Evolutionary conservation across 345 rosid species (phyloP), one percentile per base, ranked within the genome.

Genomic region (Mangifera indica): DNA sequence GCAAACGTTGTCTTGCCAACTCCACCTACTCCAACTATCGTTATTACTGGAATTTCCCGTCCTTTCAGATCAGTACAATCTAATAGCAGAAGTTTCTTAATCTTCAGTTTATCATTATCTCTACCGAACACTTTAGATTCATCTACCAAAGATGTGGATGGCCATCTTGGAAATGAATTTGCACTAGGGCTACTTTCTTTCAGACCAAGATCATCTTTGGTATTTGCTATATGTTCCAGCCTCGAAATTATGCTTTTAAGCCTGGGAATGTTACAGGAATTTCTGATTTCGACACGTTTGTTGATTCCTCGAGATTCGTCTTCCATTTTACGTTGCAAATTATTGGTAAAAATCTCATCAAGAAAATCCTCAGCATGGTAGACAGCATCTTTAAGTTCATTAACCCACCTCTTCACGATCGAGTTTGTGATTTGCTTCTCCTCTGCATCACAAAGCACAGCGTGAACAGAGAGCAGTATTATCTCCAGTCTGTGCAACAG

Each of bases 1-100:
- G 85, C 78, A 54, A 86, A 76, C 0, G 84, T 83, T 15, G 87
- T 80, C 67, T 83, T 86, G 3, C 84, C 85, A 15, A 82, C 60
- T 10, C 84, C 89, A 55, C 75, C 81, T 29, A 70, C 67, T 13
- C 87, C 85, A 20, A 57, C 40, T 5, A 80, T 66, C 5, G 80
- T 40, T 18, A 77, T 61, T 10, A 76, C 76, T 18, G 44, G 49
- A 0, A 70, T 45, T 4, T 65, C 17, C 2, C 7, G 48, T 9
- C 10, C 40, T 17, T 4, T 17, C 44, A 10, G 37, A 34, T 34
- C 37, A 34, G 37, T 5, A 13, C 17, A 17, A 12, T 40, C 25
- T 0, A 55, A 62, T 2, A 59, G 3, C 42, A 77, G 6, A 13
- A 32, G 20, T 6, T 66, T 3, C 12, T 57, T 17, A 1, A 74